A percentile compares a stretch with the other conserved stretches of the same genome.
These are phyloP conservation scores for Stephania japonica DNA, from an alignment of 164 flowering plant species.

Conservation along the genomic window DNA sequence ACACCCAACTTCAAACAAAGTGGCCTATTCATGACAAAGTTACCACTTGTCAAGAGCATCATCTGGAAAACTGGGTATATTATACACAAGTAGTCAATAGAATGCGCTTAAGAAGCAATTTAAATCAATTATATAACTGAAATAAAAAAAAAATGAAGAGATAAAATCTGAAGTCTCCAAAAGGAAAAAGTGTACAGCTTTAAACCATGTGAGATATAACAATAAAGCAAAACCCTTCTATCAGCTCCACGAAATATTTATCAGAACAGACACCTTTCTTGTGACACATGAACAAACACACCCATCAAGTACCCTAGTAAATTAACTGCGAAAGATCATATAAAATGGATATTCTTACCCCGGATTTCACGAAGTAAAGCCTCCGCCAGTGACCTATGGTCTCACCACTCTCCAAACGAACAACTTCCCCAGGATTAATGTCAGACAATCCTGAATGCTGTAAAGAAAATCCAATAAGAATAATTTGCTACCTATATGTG, in stretches of 20 bases:
- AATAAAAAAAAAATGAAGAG: neutral
- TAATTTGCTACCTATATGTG: neutral
- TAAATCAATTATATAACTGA: neutral
- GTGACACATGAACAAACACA: neutral
- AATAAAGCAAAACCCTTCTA: neutral
- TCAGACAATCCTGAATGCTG: slow-evolving; percentile 61
- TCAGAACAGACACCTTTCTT: neutral
- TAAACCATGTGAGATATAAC: neutral
- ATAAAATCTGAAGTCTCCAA: neutral
- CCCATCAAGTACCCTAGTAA: neutral
- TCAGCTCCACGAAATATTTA: neutral
- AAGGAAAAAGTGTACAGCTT: neutral
- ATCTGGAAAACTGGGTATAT: neutral
- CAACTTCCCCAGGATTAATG: slow-evolving; percentile 57
- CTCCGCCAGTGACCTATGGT: slow-evolving; percentile 64
- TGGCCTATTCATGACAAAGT: neutral
- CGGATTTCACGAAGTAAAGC: slow-evolving; percentile 36
- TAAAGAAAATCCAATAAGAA: slow-evolving; percentile 2
- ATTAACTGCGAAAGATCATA: neutral
- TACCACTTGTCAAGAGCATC: neutral
- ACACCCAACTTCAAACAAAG: neutral
- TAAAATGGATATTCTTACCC: slow-evolving; percentile 30
- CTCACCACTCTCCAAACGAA: slow-evolving; percentile 54
- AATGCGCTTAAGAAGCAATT: too few relatives aligned
- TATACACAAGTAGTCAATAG: too few relatives aligned